Base-by-base conservation (phyloP, 352 stramenopile species). In the Phytophthora citricola region DNA sequence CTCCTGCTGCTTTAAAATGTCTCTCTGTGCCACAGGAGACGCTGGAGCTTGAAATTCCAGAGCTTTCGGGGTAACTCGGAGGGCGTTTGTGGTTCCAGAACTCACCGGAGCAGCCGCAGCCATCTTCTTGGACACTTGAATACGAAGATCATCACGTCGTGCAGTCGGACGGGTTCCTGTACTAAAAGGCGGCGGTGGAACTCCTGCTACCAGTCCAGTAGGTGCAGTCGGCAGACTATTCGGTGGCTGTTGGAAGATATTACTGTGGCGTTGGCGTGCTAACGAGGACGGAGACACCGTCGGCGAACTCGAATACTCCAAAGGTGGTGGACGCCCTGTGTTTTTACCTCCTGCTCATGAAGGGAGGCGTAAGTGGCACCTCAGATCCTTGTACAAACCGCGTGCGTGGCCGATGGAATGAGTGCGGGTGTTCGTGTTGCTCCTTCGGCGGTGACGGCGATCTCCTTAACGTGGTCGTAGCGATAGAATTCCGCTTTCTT, bases 101-200 rank as follows among this genome's bases (percentile, higher is more conserved):
- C 14, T 66, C 15, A 29, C 57, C 36, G 65, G 66, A n/a, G 62
- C 73, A 52, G 73, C 73, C 0, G 73, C 78, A 12, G 81, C 85
- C 76, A 92, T 93, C 44, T 90, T 91, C 58, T 92, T 94, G 12
- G 85, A 89, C 12, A 92, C 75, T 70, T 88, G 83, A 38, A 94
- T 90, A 22, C 86, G 83, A 43, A 94, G 66, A 57, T 91, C 66
- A 69, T 88, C 70, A 20, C 83, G 78, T n/a, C 75, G 73, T 48
- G 56, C 56, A 41, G 44, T 74, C 17, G 41, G 49, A 49, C 69
- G 46, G 9, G 32, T 17, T 15, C 55, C 39, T 43, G 56, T 26
- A 59, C 47, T 63, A 55, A 75, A 55, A 1, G 65, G 49, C 8
- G 58, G 48, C 2, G 70, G 61, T 6, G 60, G 41, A 8, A 54